These are phyloP conservation scores for Trichophaea hybrida DNA, from an alignment of 2,329 filamentous ascomycete species.

Conservation along the genomic window DNA sequence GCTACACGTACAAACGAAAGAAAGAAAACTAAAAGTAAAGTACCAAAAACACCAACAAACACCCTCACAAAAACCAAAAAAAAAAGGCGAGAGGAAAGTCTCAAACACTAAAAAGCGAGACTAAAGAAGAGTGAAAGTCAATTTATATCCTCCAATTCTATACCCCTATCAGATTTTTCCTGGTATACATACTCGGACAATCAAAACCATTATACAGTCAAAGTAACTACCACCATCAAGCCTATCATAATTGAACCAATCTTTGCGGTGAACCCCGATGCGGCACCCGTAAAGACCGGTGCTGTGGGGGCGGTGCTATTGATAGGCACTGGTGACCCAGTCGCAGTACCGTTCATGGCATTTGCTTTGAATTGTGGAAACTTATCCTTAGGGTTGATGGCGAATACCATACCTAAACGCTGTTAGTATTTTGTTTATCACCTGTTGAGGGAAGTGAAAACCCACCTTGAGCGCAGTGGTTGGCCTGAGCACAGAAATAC, in stretches of 20 bases:
- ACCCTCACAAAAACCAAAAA: neutral
- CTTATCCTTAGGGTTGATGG: constrained; percentile 49
- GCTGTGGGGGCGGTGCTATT: neutral
- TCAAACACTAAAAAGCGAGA: neutral
- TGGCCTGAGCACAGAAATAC: constrained; percentile 60
- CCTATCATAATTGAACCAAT: neutral
- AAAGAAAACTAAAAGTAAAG: neutral
- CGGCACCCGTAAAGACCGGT: constrained; percentile 7
- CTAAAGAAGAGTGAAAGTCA: neutral
- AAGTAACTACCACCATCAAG: neutral
- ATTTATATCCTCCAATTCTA: neutral
- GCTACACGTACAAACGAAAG: neutral
- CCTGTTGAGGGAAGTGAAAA: neutral
- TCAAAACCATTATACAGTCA: neutral
- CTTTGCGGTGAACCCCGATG: constrained; percentile 1
- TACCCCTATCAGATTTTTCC: neutral
- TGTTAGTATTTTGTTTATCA: constrained; percentile 42
- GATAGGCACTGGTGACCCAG: neutral
- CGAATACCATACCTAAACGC: constrained; percentile 62
- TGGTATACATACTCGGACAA: neutral
- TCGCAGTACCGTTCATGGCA: neutral
- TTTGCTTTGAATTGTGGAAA: neutral
- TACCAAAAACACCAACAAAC: neutral
- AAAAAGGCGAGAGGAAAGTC: neutral
- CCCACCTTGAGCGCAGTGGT: constrained; percentile 49